Conservation (phyloP, 805 yeast species). For the Saturnispora hagleri region DNA sequence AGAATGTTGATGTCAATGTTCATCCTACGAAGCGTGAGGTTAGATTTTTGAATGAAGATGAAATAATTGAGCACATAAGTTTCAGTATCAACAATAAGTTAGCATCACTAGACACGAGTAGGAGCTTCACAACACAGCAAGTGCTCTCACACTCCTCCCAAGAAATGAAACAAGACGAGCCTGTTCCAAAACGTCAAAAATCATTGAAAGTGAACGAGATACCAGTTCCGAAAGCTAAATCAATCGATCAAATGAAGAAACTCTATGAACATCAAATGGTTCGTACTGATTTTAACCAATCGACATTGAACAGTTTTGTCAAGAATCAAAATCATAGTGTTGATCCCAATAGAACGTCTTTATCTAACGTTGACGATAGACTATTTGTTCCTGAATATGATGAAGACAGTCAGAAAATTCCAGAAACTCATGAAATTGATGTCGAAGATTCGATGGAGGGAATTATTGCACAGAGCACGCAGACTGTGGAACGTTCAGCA, state of each 20-base stretch:
- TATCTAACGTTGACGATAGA: not conserved
- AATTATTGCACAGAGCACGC: constrained; percentile 3
- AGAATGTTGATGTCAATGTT: constrained; percentile 79
- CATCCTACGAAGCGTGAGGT: constrained; percentile 96
- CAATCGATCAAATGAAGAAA: constrained; percentile 24
- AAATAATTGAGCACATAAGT: constrained; percentile 59
- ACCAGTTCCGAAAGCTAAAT: not conserved
- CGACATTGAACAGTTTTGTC: constrained; percentile 37
- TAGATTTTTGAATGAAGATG: constrained; percentile 75
- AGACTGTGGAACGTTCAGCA: constrained; percentile 4
- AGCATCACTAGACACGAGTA: constrained; percentile 50
- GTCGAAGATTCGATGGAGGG: not conserved
- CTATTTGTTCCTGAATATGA: not conserved
- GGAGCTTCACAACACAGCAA: constrained; percentile 62
- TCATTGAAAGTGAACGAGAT: not conserved
- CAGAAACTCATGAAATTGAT: not conserved
- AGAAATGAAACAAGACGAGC: constrained; percentile 1
- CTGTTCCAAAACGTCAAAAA: constrained; percentile 6
- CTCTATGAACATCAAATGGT: constrained; percentile 57
- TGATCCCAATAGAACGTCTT: not conserved
- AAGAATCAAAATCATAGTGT: constrained; percentile 1
- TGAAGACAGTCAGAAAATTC: not conserved
- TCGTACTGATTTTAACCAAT: constrained; percentile 61
- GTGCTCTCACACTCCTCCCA: constrained; percentile 30
- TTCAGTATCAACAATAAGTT: constrained; percentile 40